A percentile compares a stretch with the other conserved stretches of the same genome.
These are phyloP conservation scores for Liriodendron chinense DNA, from an alignment of 164 flowering plant genomes.

Conservation along the genomic window DNA sequence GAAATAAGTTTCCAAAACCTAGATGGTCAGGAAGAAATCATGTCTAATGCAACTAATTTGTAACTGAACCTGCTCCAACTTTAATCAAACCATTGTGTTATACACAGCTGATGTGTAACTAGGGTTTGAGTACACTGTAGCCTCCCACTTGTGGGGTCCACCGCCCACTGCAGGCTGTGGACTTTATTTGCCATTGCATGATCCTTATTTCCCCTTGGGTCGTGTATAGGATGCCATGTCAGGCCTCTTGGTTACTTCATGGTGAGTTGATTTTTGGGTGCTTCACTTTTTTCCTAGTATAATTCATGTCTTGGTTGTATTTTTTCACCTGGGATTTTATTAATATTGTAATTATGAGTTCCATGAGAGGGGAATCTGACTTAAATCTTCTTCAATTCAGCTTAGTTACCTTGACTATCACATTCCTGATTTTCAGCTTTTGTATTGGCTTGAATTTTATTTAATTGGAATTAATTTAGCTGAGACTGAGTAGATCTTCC, in stretches of 20 bases:
- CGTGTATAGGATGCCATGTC: not conserved
- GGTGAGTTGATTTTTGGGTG: no score
- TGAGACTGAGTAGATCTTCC: not conserved
- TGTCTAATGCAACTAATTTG: no score
- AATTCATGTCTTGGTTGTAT: not conserved
- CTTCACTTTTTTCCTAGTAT: no score
- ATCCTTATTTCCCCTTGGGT: not conserved
- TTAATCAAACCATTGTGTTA: no score
- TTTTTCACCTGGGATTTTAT: not conserved
- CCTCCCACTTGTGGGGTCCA: not conserved
- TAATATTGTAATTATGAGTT: not conserved
- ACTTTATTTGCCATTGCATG: not conserved
- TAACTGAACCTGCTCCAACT: no score
- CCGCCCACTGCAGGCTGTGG: not conserved
- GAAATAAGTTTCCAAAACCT: no score
- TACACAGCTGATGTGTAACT: no score
- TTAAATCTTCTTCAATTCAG: not conserved
- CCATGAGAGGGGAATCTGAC: not conserved
- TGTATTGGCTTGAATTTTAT: not conserved
- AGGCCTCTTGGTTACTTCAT: not conserved
- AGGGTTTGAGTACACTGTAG: no score
- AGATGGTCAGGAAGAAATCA: no score
- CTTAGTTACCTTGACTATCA: not conserved
- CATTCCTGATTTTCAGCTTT: not conserved
- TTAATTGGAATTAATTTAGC: not conserved